These are phyloP conservation scores for Nematocida major DNA, from an alignment of 371 early-diverging fungal genomes.

Conservation along the genomic window DNA sequence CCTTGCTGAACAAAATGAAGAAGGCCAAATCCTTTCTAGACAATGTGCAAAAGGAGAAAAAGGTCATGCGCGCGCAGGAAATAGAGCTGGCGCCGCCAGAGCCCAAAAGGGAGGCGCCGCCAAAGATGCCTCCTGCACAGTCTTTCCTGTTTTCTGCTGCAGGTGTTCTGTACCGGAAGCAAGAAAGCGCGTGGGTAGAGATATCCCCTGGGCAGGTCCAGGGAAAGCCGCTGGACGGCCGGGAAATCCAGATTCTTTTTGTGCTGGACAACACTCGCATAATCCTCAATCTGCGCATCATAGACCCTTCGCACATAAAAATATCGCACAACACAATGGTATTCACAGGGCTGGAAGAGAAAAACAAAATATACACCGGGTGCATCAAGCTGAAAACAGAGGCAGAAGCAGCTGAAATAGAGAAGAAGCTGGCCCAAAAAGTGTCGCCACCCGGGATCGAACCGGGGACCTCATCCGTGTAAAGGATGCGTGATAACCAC, in stretches of 20 bases:
- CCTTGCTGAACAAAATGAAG: constrained; percentile 34
- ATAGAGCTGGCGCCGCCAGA: neutral
- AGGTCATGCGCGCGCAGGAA: neutral
- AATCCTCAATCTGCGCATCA: constrained; percentile 4
- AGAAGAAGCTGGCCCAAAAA: constrained; percentile 8
- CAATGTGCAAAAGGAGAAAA: neutral
- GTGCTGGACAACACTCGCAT: constrained; percentile 28
- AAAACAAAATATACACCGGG: neutral
- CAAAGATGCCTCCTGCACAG: neutral
- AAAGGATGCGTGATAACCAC: constrained; percentile 67
- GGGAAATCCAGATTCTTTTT: constrained; percentile 23
- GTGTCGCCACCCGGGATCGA: constrained; percentile 65
- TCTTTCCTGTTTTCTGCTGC: neutral
- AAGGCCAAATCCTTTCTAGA: constrained; percentile 43
- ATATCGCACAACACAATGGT: neutral
- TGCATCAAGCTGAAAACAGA: constrained; percentile 17
- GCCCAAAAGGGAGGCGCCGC: neutral
- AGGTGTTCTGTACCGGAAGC: constrained; percentile 12
- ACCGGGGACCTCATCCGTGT: constrained; percentile 67
- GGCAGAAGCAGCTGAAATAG: neutral
- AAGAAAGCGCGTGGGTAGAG: constrained; percentile 26
- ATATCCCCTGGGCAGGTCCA: neutral
- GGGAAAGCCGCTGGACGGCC: neutral
- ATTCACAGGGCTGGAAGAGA: constrained; percentile 14
- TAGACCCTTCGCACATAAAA: neutral